Base-by-base conservation (phyloP, 2,329 filamentous ascomycete species). In the Paecilomyces dactylethromorphus region DNA sequence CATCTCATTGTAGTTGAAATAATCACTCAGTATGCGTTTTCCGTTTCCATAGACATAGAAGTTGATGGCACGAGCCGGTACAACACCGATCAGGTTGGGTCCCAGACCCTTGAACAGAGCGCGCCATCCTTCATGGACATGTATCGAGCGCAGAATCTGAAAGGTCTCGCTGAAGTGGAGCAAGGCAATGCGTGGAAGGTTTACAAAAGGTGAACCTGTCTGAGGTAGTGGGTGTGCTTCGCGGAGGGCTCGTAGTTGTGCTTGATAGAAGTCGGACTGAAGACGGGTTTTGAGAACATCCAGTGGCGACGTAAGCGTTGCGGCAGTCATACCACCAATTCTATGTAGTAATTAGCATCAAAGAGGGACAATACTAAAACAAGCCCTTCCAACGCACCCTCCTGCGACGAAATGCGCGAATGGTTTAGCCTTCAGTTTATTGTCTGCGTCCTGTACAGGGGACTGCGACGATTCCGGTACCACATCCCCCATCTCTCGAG, bases 41-140 rank as follows among this genome's bases (percentile, higher is more conserved):
- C 91, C 89, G 71, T 96, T 97, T 55, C 91, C 91, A 71, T 97
- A 96, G 13, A 91, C 87, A 77, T 88, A 96, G 74, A 97, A 97
- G 74, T 95, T 96, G 76, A 97, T 97, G 56, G 89, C 88, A 61
- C 92, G 83, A 18, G 92, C 92, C 1, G 92, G 92, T 8, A 97
- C 89, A 2, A 96, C 92, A 58, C 93, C 92, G 7, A 94, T 82
- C 7, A 97, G 81, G 73, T 96, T 97, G 0, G 93, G 92, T 0
- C 92, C 92, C 3, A 97, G 82, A 22, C 93, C 93, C 73, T 96
- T 96, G 82, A 97, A 97, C 3, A 97, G 81, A 11, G 91, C 92
- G 56, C 91, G 85, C 79, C 87, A 88, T 22, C 93, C 93, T 73
- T 97, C 93, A 21, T 85, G 79, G 55, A 85, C 85, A 66, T 93